Percentiles rank a stretch among this genome's conserved stretches.
Evolutionary conservation across 2,329 filamentous ascomycete species (phyloP).

Genomic region (Arthrobotrys pseudoclavata): DNA sequence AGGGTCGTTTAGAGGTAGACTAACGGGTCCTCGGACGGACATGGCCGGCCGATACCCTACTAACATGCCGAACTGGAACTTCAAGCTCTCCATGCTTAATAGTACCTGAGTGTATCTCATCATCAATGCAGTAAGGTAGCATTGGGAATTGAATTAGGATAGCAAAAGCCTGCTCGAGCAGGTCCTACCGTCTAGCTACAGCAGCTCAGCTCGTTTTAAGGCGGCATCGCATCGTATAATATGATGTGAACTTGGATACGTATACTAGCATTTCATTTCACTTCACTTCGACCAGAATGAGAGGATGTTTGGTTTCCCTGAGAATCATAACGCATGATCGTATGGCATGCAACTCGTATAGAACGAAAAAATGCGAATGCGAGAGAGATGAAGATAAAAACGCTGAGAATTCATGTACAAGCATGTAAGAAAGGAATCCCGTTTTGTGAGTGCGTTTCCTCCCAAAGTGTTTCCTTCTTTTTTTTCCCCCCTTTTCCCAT

Average conservation of each 20-base stretch:
- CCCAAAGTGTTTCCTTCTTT: neutral
- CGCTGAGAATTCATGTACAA: constrained; percentile 4
- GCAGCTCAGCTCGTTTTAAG: neutral
- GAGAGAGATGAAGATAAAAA: constrained; percentile 7
- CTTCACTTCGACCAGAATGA: neutral
- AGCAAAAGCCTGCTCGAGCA: neutral
- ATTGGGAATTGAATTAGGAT: constrained; percentile 15
- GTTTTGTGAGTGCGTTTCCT: constrained; percentile 6
- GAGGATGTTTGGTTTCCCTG: neutral
- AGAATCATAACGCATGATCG: constrained; percentile 27
- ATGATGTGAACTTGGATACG: neutral
- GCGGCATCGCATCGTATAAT: neutral
- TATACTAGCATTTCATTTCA: neutral
- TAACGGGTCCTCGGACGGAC: constrained; percentile 9
- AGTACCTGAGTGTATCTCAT: neutral
- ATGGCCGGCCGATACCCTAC: constrained; percentile 10
- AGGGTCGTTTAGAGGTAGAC: constrained; percentile 7
- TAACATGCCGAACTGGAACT: neutral
- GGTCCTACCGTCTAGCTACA: constrained; percentile 1
- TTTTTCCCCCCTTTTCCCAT: neutral
- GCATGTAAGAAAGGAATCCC: neutral
- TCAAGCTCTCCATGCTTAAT: neutral
- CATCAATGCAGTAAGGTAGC: constrained; percentile 5
- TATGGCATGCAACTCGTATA: constrained; percentile 35
- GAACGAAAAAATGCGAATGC: constrained; percentile 14